These are phyloP conservation scores for Castanea crenata DNA, from an alignment of 306 rosid species.

Conservation along the genomic window DNA sequence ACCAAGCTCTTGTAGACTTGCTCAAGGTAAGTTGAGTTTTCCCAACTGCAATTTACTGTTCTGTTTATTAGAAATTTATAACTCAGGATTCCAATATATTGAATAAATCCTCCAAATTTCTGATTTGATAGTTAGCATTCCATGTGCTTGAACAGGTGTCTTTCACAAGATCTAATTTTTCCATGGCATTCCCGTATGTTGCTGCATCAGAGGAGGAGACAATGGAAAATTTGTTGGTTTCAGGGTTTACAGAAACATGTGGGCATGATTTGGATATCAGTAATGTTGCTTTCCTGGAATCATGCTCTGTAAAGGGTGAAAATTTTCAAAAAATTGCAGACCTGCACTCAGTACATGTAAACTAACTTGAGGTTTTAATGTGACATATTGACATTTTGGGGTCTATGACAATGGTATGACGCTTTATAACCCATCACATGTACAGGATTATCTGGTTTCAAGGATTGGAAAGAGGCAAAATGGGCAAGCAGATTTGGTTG, in stretches of 20 bases:
- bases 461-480: constrained; percentile 48
- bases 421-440: constrained; percentile 20
- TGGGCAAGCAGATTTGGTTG: constrained; percentile 71
- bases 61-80: not conserved
- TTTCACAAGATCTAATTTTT: constrained; percentile 71
- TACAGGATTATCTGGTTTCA: constrained; percentile 72
- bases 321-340: constrained; percentile 37
- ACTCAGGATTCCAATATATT: constrained; percentile 1
- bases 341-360: constrained; percentile 71
- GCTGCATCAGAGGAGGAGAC: constrained; percentile 63
- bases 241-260: constrained; percentile 75
- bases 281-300: constrained; percentile 53
- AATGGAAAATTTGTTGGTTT: constrained; percentile 58
- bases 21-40: constrained; percentile 60
- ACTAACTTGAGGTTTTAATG: constrained; percentile 22
- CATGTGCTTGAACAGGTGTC: constrained; percentile 51
- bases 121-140: constrained; percentile 23
- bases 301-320: constrained; percentile 58
- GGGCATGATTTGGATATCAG: constrained; percentile 56
- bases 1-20: constrained; percentile 62
- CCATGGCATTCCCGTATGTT: constrained; percentile 91
- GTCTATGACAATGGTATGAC: constrained; percentile 31
- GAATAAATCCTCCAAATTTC: not conserved
- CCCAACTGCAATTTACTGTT: constrained; percentile 12
- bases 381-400: constrained; percentile 22